Percentiles rank a stretch among this genome's conserved stretches.
phyloP scores from a whole-genome alignment of 129 eudicot genomes.

The Chrysanthemum makinoi region DNA sequence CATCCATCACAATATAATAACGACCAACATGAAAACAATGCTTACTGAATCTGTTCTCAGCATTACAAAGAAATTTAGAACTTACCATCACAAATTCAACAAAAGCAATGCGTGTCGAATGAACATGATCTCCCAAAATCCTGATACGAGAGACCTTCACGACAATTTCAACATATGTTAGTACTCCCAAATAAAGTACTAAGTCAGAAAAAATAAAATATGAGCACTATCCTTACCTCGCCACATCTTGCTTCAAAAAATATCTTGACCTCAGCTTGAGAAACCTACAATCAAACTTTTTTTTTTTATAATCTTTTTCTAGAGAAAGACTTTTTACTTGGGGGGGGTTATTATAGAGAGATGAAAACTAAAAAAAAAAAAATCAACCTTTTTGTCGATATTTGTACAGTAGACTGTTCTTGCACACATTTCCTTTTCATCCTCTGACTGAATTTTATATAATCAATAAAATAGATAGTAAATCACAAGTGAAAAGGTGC shows the following conservation, averaged over 20 bases:
- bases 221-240: constrained; percentile 47
- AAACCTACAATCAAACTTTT: constrained; percentile 44
- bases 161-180: constrained; percentile 13
- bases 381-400: constrained; percentile 83
- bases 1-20: not conserved
- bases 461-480: constrained; percentile 16
- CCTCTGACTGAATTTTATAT: constrained; percentile 66
- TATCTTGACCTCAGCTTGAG: constrained; percentile 82
- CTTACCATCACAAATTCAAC: constrained; percentile 90
- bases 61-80: constrained; percentile 12
- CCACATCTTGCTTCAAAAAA: constrained; percentile 94
- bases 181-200: not conserved
- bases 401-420: constrained; percentile 98
- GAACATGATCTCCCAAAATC: constrained; percentile 95
- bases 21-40: not conserved
- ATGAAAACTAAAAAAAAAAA: constrained; percentile 9
- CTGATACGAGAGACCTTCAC: constrained; percentile 88
- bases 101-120: constrained; percentile 93
- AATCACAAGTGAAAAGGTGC: not conserved
- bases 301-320: constrained; percentile 7
- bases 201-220: not conserved
- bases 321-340: not conserved
- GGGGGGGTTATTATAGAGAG: not conserved
- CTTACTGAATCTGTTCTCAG: not conserved
- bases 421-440: constrained; percentile 97